Percentiles rank a stretch among this genome's conserved stretches.
phyloP scores from a whole-genome alignment of 23 red algal species.

The Gracilaria vermiculophylla region DNA sequence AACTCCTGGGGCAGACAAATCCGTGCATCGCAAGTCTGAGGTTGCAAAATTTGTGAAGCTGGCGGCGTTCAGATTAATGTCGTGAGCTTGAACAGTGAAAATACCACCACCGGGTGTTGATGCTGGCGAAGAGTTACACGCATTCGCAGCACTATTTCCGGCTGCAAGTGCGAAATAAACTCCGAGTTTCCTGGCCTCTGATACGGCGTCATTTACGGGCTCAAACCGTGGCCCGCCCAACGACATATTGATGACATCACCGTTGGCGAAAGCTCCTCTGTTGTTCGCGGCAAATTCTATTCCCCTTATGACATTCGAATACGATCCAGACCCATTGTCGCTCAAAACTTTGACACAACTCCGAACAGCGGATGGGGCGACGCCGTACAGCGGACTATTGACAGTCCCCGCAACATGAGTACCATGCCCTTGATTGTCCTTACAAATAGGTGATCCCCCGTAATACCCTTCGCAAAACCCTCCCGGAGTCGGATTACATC shows the following conservation, averaged over 20 bases:
- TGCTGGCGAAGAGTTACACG: conserved; percentile 19
- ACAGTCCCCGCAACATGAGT: conserved; percentile 39
- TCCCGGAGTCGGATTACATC: conserved; percentile 16
- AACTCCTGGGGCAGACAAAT: conserved; percentile 23
- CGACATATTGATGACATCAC: conserved; percentile 39
- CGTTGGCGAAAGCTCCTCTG: background rate
- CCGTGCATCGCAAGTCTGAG: background rate
- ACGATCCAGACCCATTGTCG: background rate
- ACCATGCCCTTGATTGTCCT: conserved; percentile 37
- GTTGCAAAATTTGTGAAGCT: background rate
- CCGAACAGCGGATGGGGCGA: background rate
- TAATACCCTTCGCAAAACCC: conserved; percentile 31
- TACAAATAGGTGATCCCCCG: conserved; percentile 3
- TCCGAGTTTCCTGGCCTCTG: background rate
- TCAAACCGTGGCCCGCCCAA: background rate
- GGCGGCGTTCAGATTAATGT: background rate
- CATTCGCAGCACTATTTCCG: conserved; percentile 25
- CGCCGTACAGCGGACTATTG: background rate
- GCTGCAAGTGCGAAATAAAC: conserved; percentile 28
- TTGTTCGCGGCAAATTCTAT: conserved; percentile 16
- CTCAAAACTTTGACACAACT: conserved; percentile 37
- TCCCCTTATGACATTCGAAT: conserved; percentile 4
- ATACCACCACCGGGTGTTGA: background rate
- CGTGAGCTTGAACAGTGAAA: conserved; percentile 21
- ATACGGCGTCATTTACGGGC: conserved; percentile 36